Conservation (phyloP, 2,329 filamentous ascomycete genomes). For the Bipolaris cookei region DNA sequence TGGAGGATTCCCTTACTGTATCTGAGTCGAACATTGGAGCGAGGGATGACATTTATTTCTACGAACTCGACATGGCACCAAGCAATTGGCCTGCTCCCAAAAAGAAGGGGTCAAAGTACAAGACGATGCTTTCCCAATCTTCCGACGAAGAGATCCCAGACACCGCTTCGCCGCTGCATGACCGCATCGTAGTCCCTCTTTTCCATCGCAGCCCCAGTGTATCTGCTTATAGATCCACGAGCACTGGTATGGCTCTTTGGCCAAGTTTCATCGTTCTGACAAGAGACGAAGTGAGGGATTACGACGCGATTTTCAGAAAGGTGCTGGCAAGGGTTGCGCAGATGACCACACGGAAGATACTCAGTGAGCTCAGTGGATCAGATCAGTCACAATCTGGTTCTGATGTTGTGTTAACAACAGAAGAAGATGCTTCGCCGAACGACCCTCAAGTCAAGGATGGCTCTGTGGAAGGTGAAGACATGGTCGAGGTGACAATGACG, state of each 20-base stretch:
- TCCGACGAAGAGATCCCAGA: conserved; percentile 56
- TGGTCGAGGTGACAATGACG: conserved; percentile 89
- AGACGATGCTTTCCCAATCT: conserved; percentile 56
- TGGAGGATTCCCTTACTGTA: conserved; percentile 69
- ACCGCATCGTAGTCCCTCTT: conserved; percentile 73
- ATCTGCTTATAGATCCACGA: conserved; percentile 41
- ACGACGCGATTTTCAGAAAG: conserved; percentile 80
- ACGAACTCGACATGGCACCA: conserved; percentile 78
- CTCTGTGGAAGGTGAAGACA: conserved; percentile 86
- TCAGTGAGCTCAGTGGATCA: conserved; percentile 60
- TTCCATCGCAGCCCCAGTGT: conserved; percentile 62
- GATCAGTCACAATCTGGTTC: conserved; percentile 62
- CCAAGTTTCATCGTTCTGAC: conserved; percentile 78
- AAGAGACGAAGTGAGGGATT: conserved; percentile 70
- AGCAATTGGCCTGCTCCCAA: conserved; percentile 75
- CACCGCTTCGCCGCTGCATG: conserved; percentile 68
- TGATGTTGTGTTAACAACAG: conserved; percentile 71
- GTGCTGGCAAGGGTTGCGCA: conserved; percentile 76
- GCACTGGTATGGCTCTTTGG: conserved; percentile 46
- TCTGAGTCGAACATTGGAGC: conserved; percentile 71
- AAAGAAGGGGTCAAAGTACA: conserved; percentile 50
- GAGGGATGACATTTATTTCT: conserved; percentile 70
- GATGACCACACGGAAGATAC: conserved; percentile 73
- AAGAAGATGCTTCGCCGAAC: conserved; percentile 68
- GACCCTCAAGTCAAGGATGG: conserved; percentile 75